Base-by-base conservation (phyloP, 2,329 filamentous ascomycete genomes). In the Colletotrichum sp. region DNA sequence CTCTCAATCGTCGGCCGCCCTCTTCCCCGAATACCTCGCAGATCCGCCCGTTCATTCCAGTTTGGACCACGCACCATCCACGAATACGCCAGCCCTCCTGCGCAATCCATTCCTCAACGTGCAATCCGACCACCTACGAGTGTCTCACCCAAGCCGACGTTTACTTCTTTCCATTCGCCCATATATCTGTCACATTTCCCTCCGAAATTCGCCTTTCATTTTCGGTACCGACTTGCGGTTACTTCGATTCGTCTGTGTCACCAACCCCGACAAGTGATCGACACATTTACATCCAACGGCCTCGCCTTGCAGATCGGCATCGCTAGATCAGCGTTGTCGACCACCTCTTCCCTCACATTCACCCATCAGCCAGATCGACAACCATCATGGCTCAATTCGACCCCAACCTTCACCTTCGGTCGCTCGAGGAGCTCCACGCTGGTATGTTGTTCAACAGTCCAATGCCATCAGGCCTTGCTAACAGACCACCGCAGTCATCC, bases 401-500 rank as follows among this genome's bases (percentile, higher is more conserved):
- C 30, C 74, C 76, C 9, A 75, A 77, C 52, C 69, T 77, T 21
- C 75, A 78, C 66, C 68, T 78, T 26, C 75, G 77, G 10, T 75
- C 77, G 28, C 68, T 77, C 14, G 75, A 77, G 60, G 75, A 77
- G 69, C 60, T 78, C 34, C 34, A 67, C 21, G 68, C 75, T 57
- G 77, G 77, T 78, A 75, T 67, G 77, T 57, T 10, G 13, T 13
- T 48, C 24, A 13, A 61, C 48, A 6, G 32, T 32, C 60, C 3
- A 16, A n/a, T 18, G 18, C 34, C 18, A 13, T 6, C 28, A 9
- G 26, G 9, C 13, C 21, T 70, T 67, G 36, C 67, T 77, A 65
- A 74, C 68, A 75, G 16, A 12, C 26, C 10, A 4, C 32, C 24
- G 12, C 30, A 77, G 76, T 76, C 28, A 82, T 89, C 59, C 78